Evolutionary conservation across 1,284 basidiomycete genomes (phyloP), one percentile per base, ranked within the genome.

Genomic region (Schizopora paradoxa): DNA sequence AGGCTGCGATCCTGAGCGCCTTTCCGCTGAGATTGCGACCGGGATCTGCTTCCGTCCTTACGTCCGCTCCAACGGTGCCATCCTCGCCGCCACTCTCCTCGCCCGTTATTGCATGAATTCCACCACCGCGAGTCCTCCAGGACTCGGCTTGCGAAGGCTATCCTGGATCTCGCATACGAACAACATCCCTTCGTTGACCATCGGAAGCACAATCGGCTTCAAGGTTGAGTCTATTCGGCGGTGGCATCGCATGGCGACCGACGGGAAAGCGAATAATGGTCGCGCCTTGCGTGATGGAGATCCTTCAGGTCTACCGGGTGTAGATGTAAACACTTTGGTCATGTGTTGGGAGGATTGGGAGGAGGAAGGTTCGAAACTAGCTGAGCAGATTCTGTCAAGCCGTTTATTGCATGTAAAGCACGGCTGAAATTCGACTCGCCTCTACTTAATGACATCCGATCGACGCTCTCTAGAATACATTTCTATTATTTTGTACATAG

Each of bases 331-430:
- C 1, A 50, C 74, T 25, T 60, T 79, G 28, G 64, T 69, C 3
- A 21, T 77, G 2, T 82, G 76, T 45, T 82, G 77, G 74, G 82
- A 84, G 49, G 75, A 78, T 43, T 85, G 82, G 82, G 74, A 77
- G n/a, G n/a, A n/a, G n/a, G n/a, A n/a, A n/a, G n/a, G n/a, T n/a
- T n/a, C n/a, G n/a, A n/a, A n/a, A n/a, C n/a, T n/a, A n/a, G n/a
- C n/a, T n/a, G n/a, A n/a, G n/a, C n/a, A n/a, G n/a, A n/a, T n/a
- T n/a, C n/a, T n/a, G n/a, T n/a, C n/a, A n/a, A n/a, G n/a, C n/a
- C n/a, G n/a, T n/a, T n/a, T n/a, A n/a, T n/a, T n/a, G n/a, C n/a
- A n/a, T n/a, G n/a, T n/a, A n/a, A n/a, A n/a, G n/a, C n/a, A n/a
- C n/a, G n/a, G n/a, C n/a, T n/a, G n/a, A n/a, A n/a, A n/a, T n/a